Evolutionary conservation across 2,329 filamentous ascomycete species (phyloP).

Genomic region (Dothistroma pini): DNA sequence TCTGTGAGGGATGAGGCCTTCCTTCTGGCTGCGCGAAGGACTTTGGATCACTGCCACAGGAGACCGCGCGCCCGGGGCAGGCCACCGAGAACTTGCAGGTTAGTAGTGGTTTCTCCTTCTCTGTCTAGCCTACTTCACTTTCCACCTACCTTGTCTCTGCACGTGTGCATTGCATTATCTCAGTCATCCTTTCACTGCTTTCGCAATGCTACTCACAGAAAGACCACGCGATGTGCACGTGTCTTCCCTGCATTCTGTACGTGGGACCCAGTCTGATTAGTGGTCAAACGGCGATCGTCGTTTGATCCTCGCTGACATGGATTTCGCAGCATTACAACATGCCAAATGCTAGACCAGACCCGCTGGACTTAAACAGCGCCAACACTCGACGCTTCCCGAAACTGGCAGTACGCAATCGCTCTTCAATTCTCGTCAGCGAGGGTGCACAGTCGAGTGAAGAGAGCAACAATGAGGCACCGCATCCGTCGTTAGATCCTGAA

Average conservation of each 20-base stretch:
- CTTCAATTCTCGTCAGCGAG: not conserved
- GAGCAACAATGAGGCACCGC: conserved; percentile 5
- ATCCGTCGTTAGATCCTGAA: not conserved
- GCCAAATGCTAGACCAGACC: conserved; percentile 7
- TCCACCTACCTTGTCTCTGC: not conserved
- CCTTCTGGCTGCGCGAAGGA: not conserved
- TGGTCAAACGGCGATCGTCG: not conserved
- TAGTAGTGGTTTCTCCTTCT: not conserved
- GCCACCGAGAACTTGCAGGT: not conserved
- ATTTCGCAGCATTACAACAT: conserved; percentile 9
- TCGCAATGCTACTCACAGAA: not conserved
- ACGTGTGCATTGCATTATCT: not conserved
- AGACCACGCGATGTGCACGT: not conserved
- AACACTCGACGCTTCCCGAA: conserved; percentile 23
- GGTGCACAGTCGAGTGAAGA: conserved; percentile 9
- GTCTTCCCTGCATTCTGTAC: not conserved
- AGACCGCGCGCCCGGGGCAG: not conserved
- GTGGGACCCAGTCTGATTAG: not conserved
- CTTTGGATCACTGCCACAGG: not conserved
- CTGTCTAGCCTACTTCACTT: not conserved
- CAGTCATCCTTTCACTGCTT: not conserved
- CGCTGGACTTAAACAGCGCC: conserved; percentile 14
- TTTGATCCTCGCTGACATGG: conserved; percentile 7
- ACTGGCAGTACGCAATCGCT: conserved; percentile 23
- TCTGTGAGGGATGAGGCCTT: not conserved